These are phyloP conservation scores for Lobosporangium transversale DNA, from an alignment of 192 early-diverging fungal genomes.

Conservation along the genomic window DNA sequence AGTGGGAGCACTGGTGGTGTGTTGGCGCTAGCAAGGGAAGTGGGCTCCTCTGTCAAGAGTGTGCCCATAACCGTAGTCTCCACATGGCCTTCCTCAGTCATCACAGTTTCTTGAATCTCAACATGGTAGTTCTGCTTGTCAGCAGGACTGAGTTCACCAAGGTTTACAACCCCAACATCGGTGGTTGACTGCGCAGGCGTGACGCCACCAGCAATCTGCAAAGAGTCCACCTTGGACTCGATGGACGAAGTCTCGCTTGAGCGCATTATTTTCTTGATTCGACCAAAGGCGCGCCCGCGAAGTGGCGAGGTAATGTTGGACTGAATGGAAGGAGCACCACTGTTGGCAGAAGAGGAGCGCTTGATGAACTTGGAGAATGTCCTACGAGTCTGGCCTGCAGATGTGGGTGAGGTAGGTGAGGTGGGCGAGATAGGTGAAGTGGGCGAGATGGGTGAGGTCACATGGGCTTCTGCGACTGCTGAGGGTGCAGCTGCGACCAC, in stretches of 20 bases:
- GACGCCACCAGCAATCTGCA: neutral
- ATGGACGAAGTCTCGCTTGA: slow-evolving; percentile 20
- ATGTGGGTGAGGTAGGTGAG: neutral
- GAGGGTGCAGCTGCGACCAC: too few species aligned
- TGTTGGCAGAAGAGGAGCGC: slow-evolving; percentile 7
- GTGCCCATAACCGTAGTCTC: too few species aligned
- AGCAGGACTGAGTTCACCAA: neutral
- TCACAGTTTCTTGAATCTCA: slow-evolving; percentile 11
- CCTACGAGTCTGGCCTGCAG: neutral
- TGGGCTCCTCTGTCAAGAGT: slow-evolving; percentile 1
- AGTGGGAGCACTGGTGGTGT: neutral
- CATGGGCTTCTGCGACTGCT: neutral
- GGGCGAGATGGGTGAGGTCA: too few species aligned
- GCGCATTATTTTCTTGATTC: slow-evolving; percentile 35
- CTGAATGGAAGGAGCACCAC: neutral
- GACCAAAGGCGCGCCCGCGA: slow-evolving; percentile 23
- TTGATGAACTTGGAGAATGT: slow-evolving; percentile 26
- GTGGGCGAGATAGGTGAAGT: too few species aligned
- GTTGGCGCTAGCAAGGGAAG: neutral
- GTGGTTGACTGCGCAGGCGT: too few species aligned
- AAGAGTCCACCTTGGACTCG: slow-evolving; percentile 24
- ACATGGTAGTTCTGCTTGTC: neutral
- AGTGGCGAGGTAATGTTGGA: slow-evolving; percentile 8
- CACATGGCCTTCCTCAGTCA: neutral
- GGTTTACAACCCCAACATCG: neutral